A percentile compares a stretch with the other conserved stretches of the same genome.
These are phyloP conservation scores for Thielaviopsis ethacetica DNA, from an alignment of 2,329 filamentous ascomycete genomes.

Conservation along the genomic window DNA sequence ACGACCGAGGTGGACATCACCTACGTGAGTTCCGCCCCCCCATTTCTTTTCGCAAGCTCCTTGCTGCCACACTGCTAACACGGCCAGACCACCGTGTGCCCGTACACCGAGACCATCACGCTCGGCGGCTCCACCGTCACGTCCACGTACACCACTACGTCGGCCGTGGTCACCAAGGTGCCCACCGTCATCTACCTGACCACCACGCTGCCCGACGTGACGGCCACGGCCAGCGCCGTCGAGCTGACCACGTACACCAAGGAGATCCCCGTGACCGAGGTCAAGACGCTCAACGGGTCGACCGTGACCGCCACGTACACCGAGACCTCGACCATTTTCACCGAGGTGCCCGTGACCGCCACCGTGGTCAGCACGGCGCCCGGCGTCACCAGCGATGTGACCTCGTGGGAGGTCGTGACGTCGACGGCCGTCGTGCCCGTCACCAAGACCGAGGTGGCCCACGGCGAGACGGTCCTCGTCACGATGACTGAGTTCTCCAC, in stretches of 20 bases:
- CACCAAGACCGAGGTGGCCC: not conserved
- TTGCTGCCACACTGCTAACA: conserved; percentile 2
- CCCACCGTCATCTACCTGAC: conserved; percentile 6
- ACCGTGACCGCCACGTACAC: not conserved
- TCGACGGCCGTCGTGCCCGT: not conserved
- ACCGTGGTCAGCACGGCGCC: not conserved
- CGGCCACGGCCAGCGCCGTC: not conserved
- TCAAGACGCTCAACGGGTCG: not conserved
- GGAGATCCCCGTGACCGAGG: conserved; percentile 5
- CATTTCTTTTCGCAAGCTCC: not conserved
- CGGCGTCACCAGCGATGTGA: not conserved
- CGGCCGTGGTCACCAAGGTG: conserved; percentile 2
- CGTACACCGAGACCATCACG: conserved; percentile 11
- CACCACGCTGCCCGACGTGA: conserved; percentile 3
- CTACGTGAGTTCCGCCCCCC: conserved; percentile 2
- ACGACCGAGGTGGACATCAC: conserved; percentile 8
- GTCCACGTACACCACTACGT: conserved; percentile 9
- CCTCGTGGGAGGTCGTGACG: not conserved
- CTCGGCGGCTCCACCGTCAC: conserved; percentile 6
- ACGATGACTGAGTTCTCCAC: not conserved
- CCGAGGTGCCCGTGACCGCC: not conserved
- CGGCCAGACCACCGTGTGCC: conserved; percentile 7
- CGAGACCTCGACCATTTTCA: not conserved
- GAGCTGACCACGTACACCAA: conserved; percentile 6
- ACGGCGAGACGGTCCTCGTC: conserved; percentile 1